Evolutionary conservation across 2,329 filamentous ascomycete species (phyloP).

Genomic region (Colletotrichum graminicola): DNA sequence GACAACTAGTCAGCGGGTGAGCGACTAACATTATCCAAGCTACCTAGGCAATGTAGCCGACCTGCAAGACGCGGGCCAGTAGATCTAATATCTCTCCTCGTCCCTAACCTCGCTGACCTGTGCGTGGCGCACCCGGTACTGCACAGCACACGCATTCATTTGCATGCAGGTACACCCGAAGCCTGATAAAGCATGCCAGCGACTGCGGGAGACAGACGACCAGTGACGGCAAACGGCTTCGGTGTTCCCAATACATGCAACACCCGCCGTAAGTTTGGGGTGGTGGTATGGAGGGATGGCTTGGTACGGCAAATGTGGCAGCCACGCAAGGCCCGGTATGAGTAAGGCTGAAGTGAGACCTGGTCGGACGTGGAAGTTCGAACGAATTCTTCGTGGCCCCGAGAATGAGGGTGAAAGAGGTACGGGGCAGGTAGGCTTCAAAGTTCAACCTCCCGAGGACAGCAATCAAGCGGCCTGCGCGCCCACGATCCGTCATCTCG

Average conservation of each 20-base stretch:
- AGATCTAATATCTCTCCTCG: background rate
- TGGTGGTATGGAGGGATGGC: background rate
- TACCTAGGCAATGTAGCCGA: background rate
- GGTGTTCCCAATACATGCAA: constrained; percentile 14
- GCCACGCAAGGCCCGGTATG: constrained; percentile 23
- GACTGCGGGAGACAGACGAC: background rate
- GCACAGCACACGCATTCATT: background rate
- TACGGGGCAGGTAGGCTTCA: background rate
- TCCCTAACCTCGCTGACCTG: background rate
- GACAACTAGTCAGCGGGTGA: background rate
- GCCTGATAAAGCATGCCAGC: background rate
- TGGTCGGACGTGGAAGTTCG: constrained; percentile 11
- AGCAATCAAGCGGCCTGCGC: constrained; percentile 13
- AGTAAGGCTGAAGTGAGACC: constrained; percentile 34
- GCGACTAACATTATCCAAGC: background rate
- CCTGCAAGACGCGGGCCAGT: background rate
- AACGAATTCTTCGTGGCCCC: constrained; percentile 23
- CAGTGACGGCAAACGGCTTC: background rate
- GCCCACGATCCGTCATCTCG: constrained; percentile 15
- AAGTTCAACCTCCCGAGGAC: constrained; percentile 7
- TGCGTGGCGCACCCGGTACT: background rate
- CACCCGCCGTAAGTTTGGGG: constrained; percentile 12
- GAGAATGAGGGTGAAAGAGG: background rate
- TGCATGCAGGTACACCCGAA: constrained; percentile 2
- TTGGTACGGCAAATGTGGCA: constrained; percentile 25